A percentile compares a stretch with the other conserved stretches of the same genome.
phyloP scores from a whole-genome alignment of 306 rosid species.

The Pterocarpus macrocarpus region DNA sequence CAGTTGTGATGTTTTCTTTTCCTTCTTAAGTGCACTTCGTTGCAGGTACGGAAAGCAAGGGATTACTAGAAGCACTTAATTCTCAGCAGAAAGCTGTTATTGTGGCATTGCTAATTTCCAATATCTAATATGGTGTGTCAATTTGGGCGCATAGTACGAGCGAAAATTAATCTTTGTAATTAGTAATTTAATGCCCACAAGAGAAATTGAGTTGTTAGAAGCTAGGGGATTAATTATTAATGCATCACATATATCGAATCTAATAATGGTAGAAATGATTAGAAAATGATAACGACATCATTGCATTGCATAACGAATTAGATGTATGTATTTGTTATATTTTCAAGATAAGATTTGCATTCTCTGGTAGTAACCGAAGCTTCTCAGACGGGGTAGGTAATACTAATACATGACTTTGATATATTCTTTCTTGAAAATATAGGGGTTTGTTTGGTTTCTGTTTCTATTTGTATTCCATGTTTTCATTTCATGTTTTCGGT shows the following conservation, averaged over 20 bases:
- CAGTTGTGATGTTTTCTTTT: constrained; percentile 1
- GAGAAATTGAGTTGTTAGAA: no score
- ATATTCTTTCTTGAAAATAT: neutral
- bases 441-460: no score
- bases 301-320: neutral
- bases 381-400: neutral
- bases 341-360: neutral
- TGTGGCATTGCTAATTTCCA: neutral
- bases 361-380: neutral
- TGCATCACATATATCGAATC: neutral
- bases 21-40: neutral
- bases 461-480: no score
- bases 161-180: neutral
- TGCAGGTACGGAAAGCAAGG: constrained; percentile 7
- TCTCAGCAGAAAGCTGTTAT: neutral
- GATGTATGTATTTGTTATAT: neutral
- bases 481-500: no score
- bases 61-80: constrained; percentile 5
- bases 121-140: neutral
- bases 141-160: neutral
- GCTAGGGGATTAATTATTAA: neutral
- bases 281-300: no score
- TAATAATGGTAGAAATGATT: no score
- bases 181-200: neutral
- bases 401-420: neutral